Percentiles rank a stretch among this genome's conserved stretches.
phyloP scores from a whole-genome alignment of 441 rosid genomes.

The Sinapis alba region DNA sequence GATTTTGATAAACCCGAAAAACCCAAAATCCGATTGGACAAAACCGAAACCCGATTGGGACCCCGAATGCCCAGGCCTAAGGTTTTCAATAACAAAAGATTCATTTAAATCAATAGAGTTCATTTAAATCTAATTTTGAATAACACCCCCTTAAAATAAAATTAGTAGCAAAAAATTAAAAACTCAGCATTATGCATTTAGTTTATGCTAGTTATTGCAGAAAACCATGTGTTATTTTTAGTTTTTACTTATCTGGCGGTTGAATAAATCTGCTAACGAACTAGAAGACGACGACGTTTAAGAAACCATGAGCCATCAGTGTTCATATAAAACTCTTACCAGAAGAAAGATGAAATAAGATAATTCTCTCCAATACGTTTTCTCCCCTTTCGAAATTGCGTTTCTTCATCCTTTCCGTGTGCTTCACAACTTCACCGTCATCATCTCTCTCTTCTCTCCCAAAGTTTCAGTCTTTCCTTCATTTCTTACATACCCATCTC shows the following conservation, averaged over 20 bases:
- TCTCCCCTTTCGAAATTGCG: conserved; percentile 18
- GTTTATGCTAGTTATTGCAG: neutral
- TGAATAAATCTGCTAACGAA: neutral
- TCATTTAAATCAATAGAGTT: no score
- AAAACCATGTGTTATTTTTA: neutral
- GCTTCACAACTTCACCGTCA: conserved; percentile 32
- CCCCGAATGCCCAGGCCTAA: no score
- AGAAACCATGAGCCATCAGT: conserved; percentile 23
- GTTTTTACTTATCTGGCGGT: neutral
- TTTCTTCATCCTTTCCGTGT: conserved; percentile 40
- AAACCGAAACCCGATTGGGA: no score
- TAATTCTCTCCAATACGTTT: conserved; percentile 9
- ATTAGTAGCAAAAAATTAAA: no score
- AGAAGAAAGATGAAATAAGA: conserved; percentile 27
- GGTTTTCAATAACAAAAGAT: no score
- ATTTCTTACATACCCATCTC: neutral
- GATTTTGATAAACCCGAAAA: no score
- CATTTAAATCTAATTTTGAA: no score
- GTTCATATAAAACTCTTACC: conserved; percentile 20
- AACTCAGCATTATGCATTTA: no score
- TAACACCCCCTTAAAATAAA: no score
- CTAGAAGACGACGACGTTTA: conserved; percentile 16
- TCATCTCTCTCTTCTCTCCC: neutral
- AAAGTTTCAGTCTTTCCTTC: conserved; percentile 13
- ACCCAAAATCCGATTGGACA: no score